Evolutionary conservation across 768 basidiomycete genomes (phyloP), one percentile per base, ranked within the genome.

Genomic region (Suillus variegatus): DNA sequence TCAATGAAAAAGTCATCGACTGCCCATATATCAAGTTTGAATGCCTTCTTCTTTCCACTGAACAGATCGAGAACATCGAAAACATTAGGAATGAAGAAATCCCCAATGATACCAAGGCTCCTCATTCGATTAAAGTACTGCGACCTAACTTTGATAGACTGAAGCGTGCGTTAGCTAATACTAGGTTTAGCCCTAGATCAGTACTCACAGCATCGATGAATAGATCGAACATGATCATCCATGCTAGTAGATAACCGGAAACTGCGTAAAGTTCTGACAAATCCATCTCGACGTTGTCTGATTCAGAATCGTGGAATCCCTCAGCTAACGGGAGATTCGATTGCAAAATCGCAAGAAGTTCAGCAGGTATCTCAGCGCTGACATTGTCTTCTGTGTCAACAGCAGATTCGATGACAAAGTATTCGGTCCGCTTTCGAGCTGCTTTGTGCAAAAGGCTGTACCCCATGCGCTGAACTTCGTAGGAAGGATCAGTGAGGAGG

Each of bases 91-190:
- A 99, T 83, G 65, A 99, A 87, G 62, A 82, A 76, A 9, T 78
- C 78, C 7, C 80, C 75, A 32, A 98, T 78, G n/a, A 96, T 76
- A 55, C 87, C 85, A 8, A 86, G 75, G 60, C 85, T 87, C 43
- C 93, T 86, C 40, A 98, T 80, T 70, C 97, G 94, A 64, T 94
- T 94, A 63, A 94, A 87, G 74, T 97, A 99, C 66, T 84, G 85
- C 18, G 90, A 84, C 68, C 92, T 87, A 55, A 99, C 89, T 81
- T 91, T 93, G 69, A 94, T 83, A 0, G 96, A 97, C 95, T 98
- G 71, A 3, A 12, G 36, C 47, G 28, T 1, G 28, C 62, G 25
- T 70, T 36, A 68, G 64, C 25, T 64, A 25, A 49, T n/a, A 5
- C 18, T 16, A 18, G 10, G 28, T 16, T n/a, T 38, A 16, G 4